A percentile compares a stretch with the other conserved stretches of the same genome.
These are phyloP conservation scores for Candida vartiovaarae DNA, from an alignment of 805 yeast species.

Conservation along the genomic window DNA sequence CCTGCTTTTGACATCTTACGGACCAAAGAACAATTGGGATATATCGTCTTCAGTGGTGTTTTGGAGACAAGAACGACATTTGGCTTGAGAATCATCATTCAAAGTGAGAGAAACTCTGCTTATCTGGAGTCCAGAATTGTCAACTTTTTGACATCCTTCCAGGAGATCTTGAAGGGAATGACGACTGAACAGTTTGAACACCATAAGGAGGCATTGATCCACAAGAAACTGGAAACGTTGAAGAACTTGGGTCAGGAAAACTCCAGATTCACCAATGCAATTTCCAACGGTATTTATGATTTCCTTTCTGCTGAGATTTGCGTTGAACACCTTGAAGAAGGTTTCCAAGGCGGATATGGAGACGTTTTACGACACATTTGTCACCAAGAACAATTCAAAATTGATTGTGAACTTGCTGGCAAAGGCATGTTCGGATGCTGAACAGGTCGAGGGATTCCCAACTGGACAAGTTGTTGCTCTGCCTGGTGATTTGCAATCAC, in stretches of 20 bases:
- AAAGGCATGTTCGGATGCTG: slow-evolving; percentile 22
- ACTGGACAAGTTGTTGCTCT: slow-evolving; percentile 39
- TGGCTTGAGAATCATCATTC: slow-evolving; percentile 71
- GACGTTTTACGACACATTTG: slow-evolving; percentile 41
- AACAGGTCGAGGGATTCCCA: slow-evolving; percentile 33
- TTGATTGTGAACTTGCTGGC: slow-evolving; percentile 62
- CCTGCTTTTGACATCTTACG: slow-evolving; percentile 87
- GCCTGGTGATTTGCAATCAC: slow-evolving; percentile 50
- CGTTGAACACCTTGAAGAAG: slow-evolving; percentile 48
- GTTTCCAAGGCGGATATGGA: slow-evolving; percentile 53
- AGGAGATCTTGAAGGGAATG: slow-evolving; percentile 40
- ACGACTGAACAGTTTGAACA: slow-evolving; percentile 57
- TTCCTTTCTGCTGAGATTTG: slow-evolving; percentile 52
- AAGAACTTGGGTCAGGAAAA: slow-evolving; percentile 79
- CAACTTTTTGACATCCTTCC: slow-evolving; percentile 47
- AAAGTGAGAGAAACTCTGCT: slow-evolving; percentile 71
- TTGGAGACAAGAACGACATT: slow-evolving; percentile 62
- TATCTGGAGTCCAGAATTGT: slow-evolving; percentile 75
- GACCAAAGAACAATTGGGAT: slow-evolving; percentile 93
- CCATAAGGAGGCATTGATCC: slow-evolving; percentile 62
- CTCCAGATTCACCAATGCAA: slow-evolving; percentile 53
- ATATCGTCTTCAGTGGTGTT: slow-evolving; percentile 79
- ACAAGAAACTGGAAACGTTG: slow-evolving; percentile 59
- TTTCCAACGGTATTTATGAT: slow-evolving; percentile 74
- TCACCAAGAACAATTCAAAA: slow-evolving; percentile 34